Evolutionary conservation across 164 flowering plant species (phyloP), one percentile per base, ranked within the genome.

Genomic region (grape (Vitis vinifera)): DNA sequence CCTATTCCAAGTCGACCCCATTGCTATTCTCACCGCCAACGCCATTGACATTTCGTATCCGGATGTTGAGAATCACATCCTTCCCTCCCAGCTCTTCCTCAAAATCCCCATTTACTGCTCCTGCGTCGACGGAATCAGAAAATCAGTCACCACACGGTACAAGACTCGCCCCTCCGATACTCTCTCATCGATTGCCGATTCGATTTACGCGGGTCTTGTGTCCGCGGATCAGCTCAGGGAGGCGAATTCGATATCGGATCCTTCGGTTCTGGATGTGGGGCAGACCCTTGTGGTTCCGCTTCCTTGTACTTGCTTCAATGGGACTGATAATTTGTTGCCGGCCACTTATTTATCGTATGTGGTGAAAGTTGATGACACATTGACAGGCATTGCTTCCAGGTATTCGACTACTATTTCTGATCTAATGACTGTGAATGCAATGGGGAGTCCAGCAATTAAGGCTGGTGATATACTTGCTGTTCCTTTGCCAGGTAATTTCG

Each of bases 251-350:
- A 78, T 91, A 3, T 13, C 80, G 30, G 98, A 91, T 67, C 94
- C 93, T 1, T 15, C 77, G 0, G 83, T 78, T 23, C 80, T 91
- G 27, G 89, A 85, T 55, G 91, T 85, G 16, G 99, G 97, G 8
- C 78, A 70, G 73, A 74, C 14, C 27, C 85, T 95, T 11, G 73
- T 72, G 9, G 87, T 95, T 49, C 98, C 99, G 1, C 75, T 95
- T 47, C 98, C 99, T 0, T 95, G 99, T 76, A 82, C 97, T 65
- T 95, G 99, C 70, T 95, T 95, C 73, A 91, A 93, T 60, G 80
- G 82, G 5, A 84, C 87, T 1, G 98, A 95, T 69, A 89, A 93
- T 71, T 62, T 60, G 23, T 57, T 91, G 73, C 97, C 97, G 0
- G 90, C 97, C 3, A 77, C 91, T 13, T 95, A 91, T 73, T 70